phyloP scores from a whole-genome alignment of 192 early-diverging fungal genomes.

The Mortierella alpina region DNA sequence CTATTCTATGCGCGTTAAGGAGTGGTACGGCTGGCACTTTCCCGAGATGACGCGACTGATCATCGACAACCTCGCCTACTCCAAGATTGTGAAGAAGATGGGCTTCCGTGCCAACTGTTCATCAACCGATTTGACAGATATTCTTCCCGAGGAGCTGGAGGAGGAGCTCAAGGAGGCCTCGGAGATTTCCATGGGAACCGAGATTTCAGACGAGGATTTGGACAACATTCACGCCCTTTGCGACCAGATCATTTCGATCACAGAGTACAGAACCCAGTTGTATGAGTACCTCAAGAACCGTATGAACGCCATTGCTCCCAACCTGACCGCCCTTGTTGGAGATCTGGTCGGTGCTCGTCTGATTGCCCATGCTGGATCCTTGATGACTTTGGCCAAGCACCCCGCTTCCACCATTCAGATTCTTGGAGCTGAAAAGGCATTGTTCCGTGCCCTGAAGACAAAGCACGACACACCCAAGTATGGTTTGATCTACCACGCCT shows the following conservation, averaged over 20 bases:
- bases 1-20: conserved; percentile 79
- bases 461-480: conserved; percentile 99
- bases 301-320: conserved; percentile 92
- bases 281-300: conserved; percentile 98
- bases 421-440: conserved; percentile 99
- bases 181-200: conserved; percentile 99
- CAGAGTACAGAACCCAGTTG: conserved; percentile 94
- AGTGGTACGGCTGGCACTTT: conserved; percentile 99
- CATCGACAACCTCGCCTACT: conserved; percentile 94
- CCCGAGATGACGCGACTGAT: conserved; percentile 98
- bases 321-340: conserved; percentile 94
- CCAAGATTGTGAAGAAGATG: conserved; percentile 90
- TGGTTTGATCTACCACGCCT: conserved; percentile 98
- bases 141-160: conserved; percentile 94
- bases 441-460: conserved; percentile 98
- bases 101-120: conserved; percentile 90
- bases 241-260: conserved; percentile 96
- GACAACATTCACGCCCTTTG: conserved; percentile 93
- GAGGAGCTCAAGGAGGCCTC: conserved; percentile 95
- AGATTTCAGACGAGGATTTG: conserved; percentile 96
- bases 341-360: conserved; percentile 98
- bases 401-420: conserved; percentile 99
- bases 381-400: conserved; percentile 98
- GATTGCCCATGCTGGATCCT: conserved; percentile 95
- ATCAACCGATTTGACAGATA: conserved; percentile 78